These are phyloP conservation scores for Trametes maxima DNA, from an alignment of 768 basidiomycete species.

Conservation along the genomic window DNA sequence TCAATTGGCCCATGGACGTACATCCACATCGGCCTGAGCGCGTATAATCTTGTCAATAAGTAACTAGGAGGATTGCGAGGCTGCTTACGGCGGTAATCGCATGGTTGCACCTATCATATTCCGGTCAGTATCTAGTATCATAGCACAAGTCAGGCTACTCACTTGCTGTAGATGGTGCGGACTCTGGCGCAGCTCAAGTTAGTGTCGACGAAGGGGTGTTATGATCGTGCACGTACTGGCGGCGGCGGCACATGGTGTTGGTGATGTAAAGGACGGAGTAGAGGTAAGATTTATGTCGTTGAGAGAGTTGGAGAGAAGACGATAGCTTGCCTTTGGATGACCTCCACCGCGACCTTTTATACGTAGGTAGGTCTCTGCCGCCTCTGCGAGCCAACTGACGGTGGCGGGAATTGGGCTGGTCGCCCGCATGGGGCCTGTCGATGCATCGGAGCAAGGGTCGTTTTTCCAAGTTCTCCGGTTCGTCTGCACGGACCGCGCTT, in stretches of 20 bases:
- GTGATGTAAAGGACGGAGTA: background rate
- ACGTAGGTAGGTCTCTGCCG: background rate
- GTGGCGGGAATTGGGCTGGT: background rate
- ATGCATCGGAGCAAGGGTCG: background rate
- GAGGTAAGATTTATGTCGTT: background rate
- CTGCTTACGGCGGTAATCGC: conserved; percentile 44
- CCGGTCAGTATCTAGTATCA: background rate
- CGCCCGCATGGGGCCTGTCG: background rate
- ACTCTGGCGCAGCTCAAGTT: conserved; percentile 36
- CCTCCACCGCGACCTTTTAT: conserved; percentile 3
- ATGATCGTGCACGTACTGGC: conserved; percentile 47
- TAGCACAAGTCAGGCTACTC: background rate
- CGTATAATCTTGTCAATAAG: conserved; percentile 5
- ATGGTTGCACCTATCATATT: conserved; percentile 47
- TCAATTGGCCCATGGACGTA: background rate
- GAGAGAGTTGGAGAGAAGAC: background rate
- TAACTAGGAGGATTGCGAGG: background rate
- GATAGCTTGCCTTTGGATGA: background rate
- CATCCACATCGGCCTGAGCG: conserved; percentile 42
- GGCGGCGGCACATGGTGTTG: conserved; percentile 52
- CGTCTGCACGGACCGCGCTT: conserved; percentile 5
- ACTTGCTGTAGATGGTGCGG: conserved; percentile 44
- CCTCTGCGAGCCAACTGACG: background rate
- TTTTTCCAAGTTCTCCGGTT: background rate
- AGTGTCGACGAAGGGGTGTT: background rate